phyloP scores from a whole-genome alignment of 208 protist genomes.

The Acanthamoeba divionensis region DNA sequence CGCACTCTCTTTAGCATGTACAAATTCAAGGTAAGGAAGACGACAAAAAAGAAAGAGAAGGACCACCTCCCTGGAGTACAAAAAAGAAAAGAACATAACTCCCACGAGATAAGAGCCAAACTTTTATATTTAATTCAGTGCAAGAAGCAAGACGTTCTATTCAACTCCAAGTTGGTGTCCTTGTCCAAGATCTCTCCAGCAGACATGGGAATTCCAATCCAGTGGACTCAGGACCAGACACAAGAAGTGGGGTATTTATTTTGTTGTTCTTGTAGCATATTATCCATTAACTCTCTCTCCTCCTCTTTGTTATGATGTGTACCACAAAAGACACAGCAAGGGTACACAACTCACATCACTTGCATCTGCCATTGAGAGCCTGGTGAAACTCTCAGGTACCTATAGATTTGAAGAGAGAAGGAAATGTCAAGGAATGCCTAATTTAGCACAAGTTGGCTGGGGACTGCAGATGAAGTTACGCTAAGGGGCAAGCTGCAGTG shows the following conservation, averaged over 20 bases:
- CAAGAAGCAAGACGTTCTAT: not conserved
- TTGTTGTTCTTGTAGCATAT: not conserved
- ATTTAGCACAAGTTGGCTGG: not conserved
- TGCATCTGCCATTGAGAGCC: not conserved
- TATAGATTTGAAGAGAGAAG: not conserved
- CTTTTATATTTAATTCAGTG: not conserved
- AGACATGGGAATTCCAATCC: not conserved
- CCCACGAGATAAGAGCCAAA: too few species aligned
- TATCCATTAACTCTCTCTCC: not conserved
- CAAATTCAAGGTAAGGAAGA: not conserved
- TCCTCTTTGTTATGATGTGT: not conserved
- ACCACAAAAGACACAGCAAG: not conserved
- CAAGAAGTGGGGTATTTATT: not conserved
- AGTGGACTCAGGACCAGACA: too few species aligned
- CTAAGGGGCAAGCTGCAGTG: conserved; percentile 17
- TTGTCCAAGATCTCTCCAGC: not conserved
- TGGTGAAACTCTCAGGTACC: not conserved
- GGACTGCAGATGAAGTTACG: not conserved
- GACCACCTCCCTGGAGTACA: not conserved
- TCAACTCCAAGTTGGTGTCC: not conserved
- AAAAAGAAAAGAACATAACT: too few species aligned
- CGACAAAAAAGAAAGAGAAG: not conserved
- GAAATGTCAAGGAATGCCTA: not conserved
- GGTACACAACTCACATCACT: not conserved
- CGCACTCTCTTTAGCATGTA: not conserved